Evolutionary conservation across 208 protist genomes (phyloP).

Genomic region (Endotrypanum monterogeii): DNA sequence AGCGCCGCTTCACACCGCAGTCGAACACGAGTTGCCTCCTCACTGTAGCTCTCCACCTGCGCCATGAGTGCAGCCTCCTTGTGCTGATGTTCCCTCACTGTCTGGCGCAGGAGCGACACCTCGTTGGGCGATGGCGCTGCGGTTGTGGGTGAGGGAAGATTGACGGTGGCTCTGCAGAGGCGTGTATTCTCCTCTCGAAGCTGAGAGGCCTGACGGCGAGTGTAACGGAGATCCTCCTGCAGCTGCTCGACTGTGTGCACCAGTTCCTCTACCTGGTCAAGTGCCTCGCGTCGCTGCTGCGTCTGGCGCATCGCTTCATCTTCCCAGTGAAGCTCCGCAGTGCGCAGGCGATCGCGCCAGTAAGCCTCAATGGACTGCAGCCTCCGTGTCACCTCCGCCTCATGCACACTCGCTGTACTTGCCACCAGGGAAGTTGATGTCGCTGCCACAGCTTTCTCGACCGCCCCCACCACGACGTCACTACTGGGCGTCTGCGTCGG

Average conservation of each 20-base stretch:
- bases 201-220: constrained; percentile 32
- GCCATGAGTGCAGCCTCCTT: constrained; percentile 45
- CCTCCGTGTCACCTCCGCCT: constrained; percentile 43
- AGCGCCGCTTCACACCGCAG: constrained; percentile 34
- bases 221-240: constrained; percentile 43
- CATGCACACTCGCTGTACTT: constrained; percentile 5
- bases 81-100: constrained; percentile 16
- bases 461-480: neutral
- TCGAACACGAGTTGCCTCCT: constrained; percentile 39
- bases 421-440: neutral
- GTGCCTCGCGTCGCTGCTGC: constrained; percentile 34
- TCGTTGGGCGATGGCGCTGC: constrained; percentile 7
- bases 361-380: constrained; percentile 53
- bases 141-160: neutral
- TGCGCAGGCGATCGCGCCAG: constrained; percentile 52
- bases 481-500: neutral
- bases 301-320: constrained; percentile 34
- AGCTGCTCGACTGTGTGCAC: constrained; percentile 43
- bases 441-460: neutral
- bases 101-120: constrained; percentile 17
- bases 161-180: constrained; percentile 6
- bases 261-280: constrained; percentile 48
- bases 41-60: constrained; percentile 58
- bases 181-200: constrained; percentile 34
- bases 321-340: constrained; percentile 44